Conservation (phyloP, 2,329 filamentous ascomycete species). For the Coniochaeta sp. region DNA sequence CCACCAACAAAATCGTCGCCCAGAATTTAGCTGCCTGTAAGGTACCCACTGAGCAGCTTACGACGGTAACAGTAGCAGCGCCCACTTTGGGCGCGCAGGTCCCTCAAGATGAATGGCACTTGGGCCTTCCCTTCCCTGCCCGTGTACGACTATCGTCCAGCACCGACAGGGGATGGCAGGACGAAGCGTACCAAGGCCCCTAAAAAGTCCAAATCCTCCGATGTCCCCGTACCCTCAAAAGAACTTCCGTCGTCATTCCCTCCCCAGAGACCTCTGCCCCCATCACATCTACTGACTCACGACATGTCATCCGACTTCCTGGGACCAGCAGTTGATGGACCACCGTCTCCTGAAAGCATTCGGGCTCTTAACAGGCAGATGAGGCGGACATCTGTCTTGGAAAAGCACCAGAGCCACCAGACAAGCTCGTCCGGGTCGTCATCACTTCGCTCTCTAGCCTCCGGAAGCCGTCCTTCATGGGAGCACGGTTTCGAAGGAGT, state of each 20-base stretch:
- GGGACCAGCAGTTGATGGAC: conserved; percentile 51
- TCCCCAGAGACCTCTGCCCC: neutral
- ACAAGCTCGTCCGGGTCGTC: conserved; percentile 49
- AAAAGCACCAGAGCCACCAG: conserved; percentile 37
- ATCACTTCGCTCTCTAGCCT: conserved; percentile 39
- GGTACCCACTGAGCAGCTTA: conserved; percentile 2
- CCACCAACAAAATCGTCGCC: neutral
- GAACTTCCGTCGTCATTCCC: neutral
- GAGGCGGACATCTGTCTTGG: conserved; percentile 42
- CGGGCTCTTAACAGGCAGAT: conserved; percentile 52
- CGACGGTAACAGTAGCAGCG: conserved; percentile 2
- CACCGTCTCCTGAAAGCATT: conserved; percentile 52
- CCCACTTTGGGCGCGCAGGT: conserved; percentile 2
- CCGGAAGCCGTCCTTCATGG: conserved; percentile 37
- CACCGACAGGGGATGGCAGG: neutral
- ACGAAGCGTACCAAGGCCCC: conserved; percentile 4
- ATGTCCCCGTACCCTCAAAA: neutral
- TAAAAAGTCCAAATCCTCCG: conserved; percentile 12
- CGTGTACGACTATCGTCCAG: conserved; percentile 10
- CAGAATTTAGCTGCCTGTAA: neutral
- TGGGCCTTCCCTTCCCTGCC: conserved; percentile 17
- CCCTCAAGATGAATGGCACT: conserved; percentile 16
- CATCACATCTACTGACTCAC: conserved; percentile 8
- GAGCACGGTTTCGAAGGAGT: conserved; percentile 40
- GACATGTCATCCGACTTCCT: conserved; percentile 34